These are phyloP conservation scores for Eucalyptus regnans DNA, from an alignment of 345 rosid genomes.

Conservation along the genomic window DNA sequence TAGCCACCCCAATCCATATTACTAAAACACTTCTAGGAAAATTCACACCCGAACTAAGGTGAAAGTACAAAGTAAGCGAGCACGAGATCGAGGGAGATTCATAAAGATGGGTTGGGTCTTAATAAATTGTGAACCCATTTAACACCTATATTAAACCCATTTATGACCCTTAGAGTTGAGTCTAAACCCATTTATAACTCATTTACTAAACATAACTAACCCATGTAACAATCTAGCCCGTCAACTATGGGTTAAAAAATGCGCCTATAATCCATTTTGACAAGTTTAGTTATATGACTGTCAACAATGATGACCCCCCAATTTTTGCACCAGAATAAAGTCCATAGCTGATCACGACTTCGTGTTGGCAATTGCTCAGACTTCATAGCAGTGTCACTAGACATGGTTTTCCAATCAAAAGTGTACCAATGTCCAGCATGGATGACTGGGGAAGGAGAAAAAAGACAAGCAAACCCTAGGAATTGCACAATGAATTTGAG, in stretches of 20 bases:
- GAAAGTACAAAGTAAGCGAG: background rate
- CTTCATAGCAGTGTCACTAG: background rate
- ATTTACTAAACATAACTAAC: background rate
- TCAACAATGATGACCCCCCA: background rate
- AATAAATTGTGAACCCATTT: background rate
- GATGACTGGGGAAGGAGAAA: background rate
- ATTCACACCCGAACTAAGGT: background rate
- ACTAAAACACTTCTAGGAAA: background rate
- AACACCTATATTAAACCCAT: background rate
- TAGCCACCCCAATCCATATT: background rate
- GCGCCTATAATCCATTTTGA: background rate
- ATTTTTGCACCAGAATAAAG: background rate
- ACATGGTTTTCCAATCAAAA: background rate
- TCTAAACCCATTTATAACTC: background rate
- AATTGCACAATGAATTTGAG: background rate
- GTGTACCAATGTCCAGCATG: background rate
- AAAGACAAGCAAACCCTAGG: background rate
- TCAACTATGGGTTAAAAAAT: background rate
- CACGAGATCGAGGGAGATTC: background rate
- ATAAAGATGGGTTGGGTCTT: background rate
- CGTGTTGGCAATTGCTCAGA: background rate
- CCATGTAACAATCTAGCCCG: background rate
- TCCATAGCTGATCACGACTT: background rate
- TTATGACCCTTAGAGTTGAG: background rate
- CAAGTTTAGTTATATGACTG: background rate